Evolutionary conservation across 768 basidiomycete genomes (phyloP).

Genomic region (Neoboletus brunneissimus): DNA sequence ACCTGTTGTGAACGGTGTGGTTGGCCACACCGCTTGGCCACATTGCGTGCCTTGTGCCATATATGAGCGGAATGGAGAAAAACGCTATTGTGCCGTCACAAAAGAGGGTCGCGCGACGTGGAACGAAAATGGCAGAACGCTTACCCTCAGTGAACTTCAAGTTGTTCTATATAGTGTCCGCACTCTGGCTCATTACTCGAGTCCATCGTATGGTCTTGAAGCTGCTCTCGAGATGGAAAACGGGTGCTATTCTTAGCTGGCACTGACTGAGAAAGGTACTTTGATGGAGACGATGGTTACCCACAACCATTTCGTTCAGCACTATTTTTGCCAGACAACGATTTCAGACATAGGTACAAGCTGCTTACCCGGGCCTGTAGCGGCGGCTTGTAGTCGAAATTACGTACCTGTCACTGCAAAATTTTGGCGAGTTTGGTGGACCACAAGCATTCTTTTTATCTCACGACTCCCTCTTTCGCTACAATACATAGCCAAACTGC

Average conservation of each 20-base stretch:
- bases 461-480: background rate
- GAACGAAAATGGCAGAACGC: background rate
- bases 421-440: background rate
- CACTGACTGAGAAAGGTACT: background rate
- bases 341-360: background rate
- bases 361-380: background rate
- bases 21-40: background rate
- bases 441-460: background rate
- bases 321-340: background rate
- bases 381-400: background rate
- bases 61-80: slow-evolving; percentile 1
- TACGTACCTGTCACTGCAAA: background rate
- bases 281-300: background rate
- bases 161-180: background rate
- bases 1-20: slow-evolving; percentile 1
- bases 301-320: background rate
- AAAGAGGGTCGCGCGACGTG: background rate
- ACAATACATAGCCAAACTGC: background rate
- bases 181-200: background rate
- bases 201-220: background rate
- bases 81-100: slow-evolving; percentile 11
- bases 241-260: background rate
- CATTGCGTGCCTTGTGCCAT: slow-evolving; percentile 17
- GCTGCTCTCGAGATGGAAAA: background rate
- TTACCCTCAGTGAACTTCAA: too few species aligned